Conservation (phyloP, 2,329 filamentous ascomycete species). For the Colletotrichum orchidophilum region DNA sequence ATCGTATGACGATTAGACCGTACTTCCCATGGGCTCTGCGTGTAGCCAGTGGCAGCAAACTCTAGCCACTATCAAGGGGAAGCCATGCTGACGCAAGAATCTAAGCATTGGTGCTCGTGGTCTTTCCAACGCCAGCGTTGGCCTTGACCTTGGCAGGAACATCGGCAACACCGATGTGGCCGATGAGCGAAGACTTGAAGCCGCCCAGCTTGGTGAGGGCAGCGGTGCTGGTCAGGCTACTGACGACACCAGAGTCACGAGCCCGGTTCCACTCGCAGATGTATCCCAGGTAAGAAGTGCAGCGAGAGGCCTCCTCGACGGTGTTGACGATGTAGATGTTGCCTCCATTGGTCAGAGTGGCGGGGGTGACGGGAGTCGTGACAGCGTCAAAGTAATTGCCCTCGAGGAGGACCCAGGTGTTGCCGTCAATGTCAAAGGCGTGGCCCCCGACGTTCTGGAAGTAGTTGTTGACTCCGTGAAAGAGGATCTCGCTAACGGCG, state of each 20-base stretch:
- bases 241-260: constrained; percentile 30
- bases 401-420: constrained; percentile 39
- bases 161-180: constrained; percentile 35
- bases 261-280: constrained; percentile 39
- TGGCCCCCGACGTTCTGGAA: constrained; percentile 48
- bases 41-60: background rate
- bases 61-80: background rate
- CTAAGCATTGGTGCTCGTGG: constrained; percentile 21
- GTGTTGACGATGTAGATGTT: constrained; percentile 40
- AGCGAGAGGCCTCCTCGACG: constrained; percentile 37
- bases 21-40: background rate
- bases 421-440: constrained; percentile 60
- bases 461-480: constrained; percentile 43
- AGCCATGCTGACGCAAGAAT: no score
- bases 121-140: constrained; percentile 39
- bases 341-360: constrained; percentile 35
- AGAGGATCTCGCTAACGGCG: constrained; percentile 25
- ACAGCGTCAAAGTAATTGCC: constrained; percentile 51
- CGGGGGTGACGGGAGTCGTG: constrained; percentile 47
- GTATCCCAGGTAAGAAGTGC: constrained; percentile 35
- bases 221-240: constrained; percentile 24
- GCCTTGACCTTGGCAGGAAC: constrained; percentile 37
- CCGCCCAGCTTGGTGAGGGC: constrained; percentile 33
- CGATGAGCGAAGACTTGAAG: constrained; percentile 35
- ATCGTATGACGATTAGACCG: background rate